Evolutionary conservation across 2,329 filamentous ascomycete genomes (phyloP).

Genomic region (Paraconiothyrium sp.): DNA sequence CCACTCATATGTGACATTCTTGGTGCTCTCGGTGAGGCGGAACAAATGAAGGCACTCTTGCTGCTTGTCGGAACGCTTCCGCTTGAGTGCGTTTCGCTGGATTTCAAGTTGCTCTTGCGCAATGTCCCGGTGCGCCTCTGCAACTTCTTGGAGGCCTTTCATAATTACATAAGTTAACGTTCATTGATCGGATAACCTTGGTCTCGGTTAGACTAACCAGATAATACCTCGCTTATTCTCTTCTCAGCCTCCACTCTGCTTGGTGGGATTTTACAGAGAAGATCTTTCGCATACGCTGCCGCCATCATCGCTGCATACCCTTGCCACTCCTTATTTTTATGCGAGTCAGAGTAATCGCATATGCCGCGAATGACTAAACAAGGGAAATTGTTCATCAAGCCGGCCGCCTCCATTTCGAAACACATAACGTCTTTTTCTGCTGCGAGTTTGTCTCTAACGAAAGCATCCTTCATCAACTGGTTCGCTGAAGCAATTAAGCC

Average conservation of each 20-base stretch:
- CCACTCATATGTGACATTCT: too few species aligned
- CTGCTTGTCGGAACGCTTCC: too few species aligned
- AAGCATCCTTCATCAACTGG: constrained; percentile 27
- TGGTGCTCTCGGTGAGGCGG: too few species aligned
- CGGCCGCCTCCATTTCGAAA: constrained; percentile 36
- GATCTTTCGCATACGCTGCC: constrained; percentile 21
- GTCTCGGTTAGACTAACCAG: too few species aligned
- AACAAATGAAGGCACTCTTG: too few species aligned
- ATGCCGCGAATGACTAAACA: constrained; percentile 31
- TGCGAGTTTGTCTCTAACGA: constrained; percentile 22
- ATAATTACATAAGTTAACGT: too few species aligned
- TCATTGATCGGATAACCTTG: too few species aligned
- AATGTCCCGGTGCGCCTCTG: too few species aligned
- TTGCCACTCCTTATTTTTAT: constrained; percentile 30
- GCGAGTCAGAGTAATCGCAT: constrained; percentile 35
- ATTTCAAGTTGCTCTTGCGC: too few species aligned
- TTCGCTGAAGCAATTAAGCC: constrained; percentile 33
- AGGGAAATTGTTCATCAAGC: constrained; percentile 25
- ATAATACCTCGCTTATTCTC: too few species aligned
- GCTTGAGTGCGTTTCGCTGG: too few species aligned
- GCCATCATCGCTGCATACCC: constrained; percentile 22
- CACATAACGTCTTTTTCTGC: constrained; percentile 28
- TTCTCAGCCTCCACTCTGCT: background rate
- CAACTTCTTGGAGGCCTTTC: too few species aligned
- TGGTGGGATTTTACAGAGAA: background rate